phyloP scores from a whole-genome alignment of 1,284 basidiomycete genomes.

The Veloboletus limbatus region DNA sequence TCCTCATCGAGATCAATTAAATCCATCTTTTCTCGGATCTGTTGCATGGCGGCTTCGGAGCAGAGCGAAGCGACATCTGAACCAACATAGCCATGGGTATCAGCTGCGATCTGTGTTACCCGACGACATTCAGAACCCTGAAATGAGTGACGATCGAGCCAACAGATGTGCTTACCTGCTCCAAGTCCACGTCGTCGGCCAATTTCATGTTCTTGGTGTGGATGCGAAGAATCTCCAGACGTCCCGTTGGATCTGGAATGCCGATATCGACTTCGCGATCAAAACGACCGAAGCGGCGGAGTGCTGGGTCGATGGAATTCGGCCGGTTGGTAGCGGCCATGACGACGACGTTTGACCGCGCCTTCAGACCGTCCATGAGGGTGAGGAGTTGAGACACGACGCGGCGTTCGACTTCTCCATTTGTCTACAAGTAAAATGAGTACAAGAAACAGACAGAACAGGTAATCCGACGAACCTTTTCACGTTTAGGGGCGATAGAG shows the following conservation, averaged over 20 bases:
- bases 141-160: conserved; percentile 1
- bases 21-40: conserved; percentile 91
- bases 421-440: conserved; percentile 60
- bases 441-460: not conserved
- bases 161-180: conserved; percentile 60
- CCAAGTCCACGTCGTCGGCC: conserved; percentile 95
- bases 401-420: conserved; percentile 98
- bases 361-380: conserved; percentile 98
- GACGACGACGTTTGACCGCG: conserved; percentile 97
- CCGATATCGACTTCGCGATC: conserved; percentile 99
- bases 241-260: conserved; percentile 97
- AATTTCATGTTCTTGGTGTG: conserved; percentile 99
- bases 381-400: conserved; percentile 98
- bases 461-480: conserved; percentile 60
- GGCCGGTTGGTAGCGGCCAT: conserved; percentile 99
- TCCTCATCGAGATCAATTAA: conserved; percentile 83
- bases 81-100: conserved; percentile 99
- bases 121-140: conserved; percentile 7
- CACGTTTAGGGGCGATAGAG: conserved; percentile 98
- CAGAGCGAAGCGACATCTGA: conserved; percentile 95
- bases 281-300: conserved; percentile 97
- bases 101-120: conserved; percentile 82
- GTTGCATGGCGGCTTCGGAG: conserved; percentile 90
- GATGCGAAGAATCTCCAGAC: conserved; percentile 96
- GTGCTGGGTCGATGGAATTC: conserved; percentile 98